Base-by-base conservation (phyloP, 2,329 filamentous ascomycete genomes). In the Furcasterigmium sp. region DNA sequence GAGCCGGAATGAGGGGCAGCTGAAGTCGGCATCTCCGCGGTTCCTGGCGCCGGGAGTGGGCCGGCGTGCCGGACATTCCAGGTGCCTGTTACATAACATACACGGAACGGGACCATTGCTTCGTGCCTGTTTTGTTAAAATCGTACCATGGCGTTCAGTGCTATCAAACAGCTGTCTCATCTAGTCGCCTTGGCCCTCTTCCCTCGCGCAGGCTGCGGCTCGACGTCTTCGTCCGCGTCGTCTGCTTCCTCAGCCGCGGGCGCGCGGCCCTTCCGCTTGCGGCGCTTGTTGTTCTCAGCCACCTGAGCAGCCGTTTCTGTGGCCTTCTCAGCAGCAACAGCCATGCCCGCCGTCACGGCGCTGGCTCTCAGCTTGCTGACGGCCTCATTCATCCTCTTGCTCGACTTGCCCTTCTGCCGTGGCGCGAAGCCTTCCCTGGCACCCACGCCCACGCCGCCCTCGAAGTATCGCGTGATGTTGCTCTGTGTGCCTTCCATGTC, bases 391-490 rank as follows among this genome's bases (percentile, higher is more conserved):
- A 94, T 85, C 45, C 85, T 76, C 62, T 87, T 85, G 56, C 84
- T 91, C 29, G 78, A 80, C 46, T 78, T 77, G 11, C 67, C 74
- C 20, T 69, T 78, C 49, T 83, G 81, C 44, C 85, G 75, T 0
- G 87, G 87, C 19, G 73, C 86, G 66, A 88, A 91, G 0, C 76
- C 78, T 48, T 83, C 77, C 29, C 69, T 76, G 11, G 77, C 77
- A 1, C 87, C 86, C 1, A 75, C 75, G 0, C 87, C 87, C 0
- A 89, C 82, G 5, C 70, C 66, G 0, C 91, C 91, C 11, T 81
- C 79, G 60, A 97, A 96, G 62, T 84, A 98, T 19, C 83, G 75
- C n/a, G 93, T 98, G 51, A 98, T 95, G 54, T 98, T 98, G 46
- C 82, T 84, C 70, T 98, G 93, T 15, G 91, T 97, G 7, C 93